Base-by-base conservation (phyloP, 1,284 basidiomycete genomes). In the Lentinula novae-zelandiae region DNA sequence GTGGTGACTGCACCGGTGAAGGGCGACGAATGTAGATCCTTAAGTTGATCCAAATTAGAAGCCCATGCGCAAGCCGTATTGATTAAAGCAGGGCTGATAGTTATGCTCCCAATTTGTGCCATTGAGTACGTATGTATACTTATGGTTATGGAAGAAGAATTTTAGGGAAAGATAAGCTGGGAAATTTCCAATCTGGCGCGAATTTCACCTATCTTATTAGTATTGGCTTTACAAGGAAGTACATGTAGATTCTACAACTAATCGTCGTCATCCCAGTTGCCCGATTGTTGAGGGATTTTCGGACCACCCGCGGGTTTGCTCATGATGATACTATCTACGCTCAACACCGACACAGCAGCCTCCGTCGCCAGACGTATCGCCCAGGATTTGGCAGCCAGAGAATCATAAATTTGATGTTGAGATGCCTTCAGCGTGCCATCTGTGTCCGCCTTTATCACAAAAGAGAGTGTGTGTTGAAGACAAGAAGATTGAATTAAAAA, bases 291-390 rank as follows among this genome's bases (percentile, higher is more conserved):
- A 60, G 90, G 90, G 62, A 93, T 79, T 71, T 92, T 93, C 50
- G 90, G 90, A 59, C 90, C 90, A 60, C 93, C 93, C 0, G 93
- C 93, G 55, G 92, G 92, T 72, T 94, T 95, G 75, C 92, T 94
- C 87, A 98, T 96, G 77, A 99, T 99, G 75, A 98, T 98, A 68
- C 92, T 93, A 75, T 99, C 97, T 9, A 99, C 97, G 62, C 90
- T 91, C 53, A 99, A 84, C 22, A 99, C 95, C 0, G 92, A 89
- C 58, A 96, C 86, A 2, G 97, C 97, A 4, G 97, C 96, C 71
- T 97, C 96, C 0, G 95, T 96, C 13, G 91, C 95, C 34, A 95
- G 85, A 63, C 85, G 81, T 65, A 97, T 84, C 1, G 94, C 93
- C 94, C 95, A 97, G 8, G 86, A 80, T 74, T 96, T 97, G 15